Percentiles rank a stretch among this genome's conserved stretches.
phyloP scores from a whole-genome alignment of 2,329 filamentous ascomycete genomes.

The Raffaelea arxii region DNA sequence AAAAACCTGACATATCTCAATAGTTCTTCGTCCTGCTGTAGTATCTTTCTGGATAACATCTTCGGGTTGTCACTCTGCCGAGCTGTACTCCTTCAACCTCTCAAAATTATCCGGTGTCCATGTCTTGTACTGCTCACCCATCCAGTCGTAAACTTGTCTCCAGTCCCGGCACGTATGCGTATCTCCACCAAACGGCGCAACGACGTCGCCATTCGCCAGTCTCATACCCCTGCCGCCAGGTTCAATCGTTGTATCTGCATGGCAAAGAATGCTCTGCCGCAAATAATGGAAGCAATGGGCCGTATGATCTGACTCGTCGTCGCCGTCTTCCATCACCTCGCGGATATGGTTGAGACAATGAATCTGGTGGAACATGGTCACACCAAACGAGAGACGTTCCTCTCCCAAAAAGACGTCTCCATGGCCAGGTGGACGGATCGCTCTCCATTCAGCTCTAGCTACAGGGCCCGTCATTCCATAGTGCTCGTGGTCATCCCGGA shows the following conservation, averaged over 20 bases:
- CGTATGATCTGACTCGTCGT: constrained; percentile 2
- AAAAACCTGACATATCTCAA: too few relatives aligned
- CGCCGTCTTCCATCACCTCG: not conserved
- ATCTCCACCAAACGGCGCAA: not conserved
- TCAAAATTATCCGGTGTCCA: constrained; percentile 1
- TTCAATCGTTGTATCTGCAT: constrained; percentile 1
- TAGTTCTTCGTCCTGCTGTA: too few relatives aligned
- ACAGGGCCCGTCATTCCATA: not conserved
- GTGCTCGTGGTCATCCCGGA: constrained; percentile 1
- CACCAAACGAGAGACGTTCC: not conserved
- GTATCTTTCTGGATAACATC: too few relatives aligned
- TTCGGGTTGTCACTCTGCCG: too few relatives aligned
- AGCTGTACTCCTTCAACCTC: not conserved
- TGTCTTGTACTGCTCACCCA: not conserved
- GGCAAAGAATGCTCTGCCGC: constrained; percentile 1
- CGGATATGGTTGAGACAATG: constrained; percentile 3
- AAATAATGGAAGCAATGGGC: constrained; percentile 4
- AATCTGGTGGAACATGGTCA: constrained; percentile 1
- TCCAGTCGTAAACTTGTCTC: constrained; percentile 1
- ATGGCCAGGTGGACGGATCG: not conserved
- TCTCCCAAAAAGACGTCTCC: not conserved
- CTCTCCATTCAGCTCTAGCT: not conserved
- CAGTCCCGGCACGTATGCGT: constrained; percentile 2
- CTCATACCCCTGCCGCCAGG: not conserved
- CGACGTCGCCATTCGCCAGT: not conserved